Evolutionary conservation across 1,284 basidiomycete genomes (phyloP), one percentile per base, ranked within the genome.

Genomic region (Grifola frondosa): DNA sequence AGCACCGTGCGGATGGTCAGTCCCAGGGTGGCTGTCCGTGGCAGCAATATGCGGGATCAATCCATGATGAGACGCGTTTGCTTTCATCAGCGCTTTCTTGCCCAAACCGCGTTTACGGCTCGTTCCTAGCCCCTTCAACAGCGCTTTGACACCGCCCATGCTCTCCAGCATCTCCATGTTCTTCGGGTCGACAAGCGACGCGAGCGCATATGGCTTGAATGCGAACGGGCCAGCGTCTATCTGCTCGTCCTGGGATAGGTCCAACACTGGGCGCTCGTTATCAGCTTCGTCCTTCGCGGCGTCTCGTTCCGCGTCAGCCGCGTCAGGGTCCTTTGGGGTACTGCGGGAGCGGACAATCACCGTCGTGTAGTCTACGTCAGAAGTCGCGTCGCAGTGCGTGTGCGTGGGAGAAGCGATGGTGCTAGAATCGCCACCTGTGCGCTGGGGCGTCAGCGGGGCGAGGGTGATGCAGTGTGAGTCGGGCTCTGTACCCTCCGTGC

Each of bases 131-230:
- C 88, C 84, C 6, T 70, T 65, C 16, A 96, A 63, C 13, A 99
- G 60, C 8, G 78, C 82, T 1, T 74, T 57, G 3, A 80, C 68
- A 30, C 97, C 96, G 20, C 94, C 95, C 39, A 97, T 73, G 12
- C 69, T 68, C 28, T 75, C 72, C 15, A 99, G 76, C 25, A 75
- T 65, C 2, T 84, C 75, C 7, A 95, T 57, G 49, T 70, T 81
- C 69, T 95, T 95, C 15, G 94, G 93, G 63, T 98, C 95, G 36
- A 98, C 81, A 36, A 98, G 78, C 49, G 83, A 79, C 16, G 93
- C 93, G 5, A 99, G 81, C 42, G 77, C 71, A 48, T 78, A 81
- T 0, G 95, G 91, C 44, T 78, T 82, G 59, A 86, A 81, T 9
- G 60, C 56, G 61, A 90, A 92, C 0, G 90, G 88, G 0, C 78